Base-by-base conservation (phyloP, 345 rosid species). In the Brassica juncea region DNA sequence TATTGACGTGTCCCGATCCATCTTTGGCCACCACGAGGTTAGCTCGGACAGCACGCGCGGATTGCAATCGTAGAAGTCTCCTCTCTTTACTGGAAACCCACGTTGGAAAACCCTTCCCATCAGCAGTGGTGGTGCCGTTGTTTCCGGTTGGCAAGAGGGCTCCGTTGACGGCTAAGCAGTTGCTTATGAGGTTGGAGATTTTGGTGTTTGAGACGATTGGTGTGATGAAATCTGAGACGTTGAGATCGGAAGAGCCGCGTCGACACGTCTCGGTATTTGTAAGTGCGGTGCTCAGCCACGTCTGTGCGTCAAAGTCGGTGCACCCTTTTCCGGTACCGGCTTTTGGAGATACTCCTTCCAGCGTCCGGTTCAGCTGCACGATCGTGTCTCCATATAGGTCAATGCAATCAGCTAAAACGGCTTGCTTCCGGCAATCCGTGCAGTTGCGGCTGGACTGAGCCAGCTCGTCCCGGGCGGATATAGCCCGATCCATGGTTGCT, bases 201-300 rank as follows among this genome's bases (percentile, higher is more conserved):
- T 87, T 87, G 8, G 65, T 85, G 63, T 81, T 71, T 65, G 89
- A 78, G 79, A 75, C 44, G n/a, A 84, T 57, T 0, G 97, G 93
- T 66, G 74, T 65, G 59, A 81, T 63, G 77, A 85, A 86, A 74
- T 86, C 85, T 0, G 92, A 73, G 44, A 92, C 86, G 10, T 92
- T 91, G 16, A 92, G 67, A 68, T 92, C 97, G 12, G 27, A 59
- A 14, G 84, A 84, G 47, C 97, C 97, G 1, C 83, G 55, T 14
- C 65, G 78, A 74, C 99, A 94, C 1, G 99, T 92, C 63, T 82
- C 87, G 21, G 84, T 85, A 81, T 94, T 94, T 44, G 98, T 94
- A 28, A 94, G 74, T 11, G 96, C 91, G 0, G 95, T 85, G 86
- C 97, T 94, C 3, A 94, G 88, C 97, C 97, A 94, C 0, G 99